phyloP scores from a whole-genome alignment of 768 basidiomycete genomes.

The Mycena leptocephala region DNA sequence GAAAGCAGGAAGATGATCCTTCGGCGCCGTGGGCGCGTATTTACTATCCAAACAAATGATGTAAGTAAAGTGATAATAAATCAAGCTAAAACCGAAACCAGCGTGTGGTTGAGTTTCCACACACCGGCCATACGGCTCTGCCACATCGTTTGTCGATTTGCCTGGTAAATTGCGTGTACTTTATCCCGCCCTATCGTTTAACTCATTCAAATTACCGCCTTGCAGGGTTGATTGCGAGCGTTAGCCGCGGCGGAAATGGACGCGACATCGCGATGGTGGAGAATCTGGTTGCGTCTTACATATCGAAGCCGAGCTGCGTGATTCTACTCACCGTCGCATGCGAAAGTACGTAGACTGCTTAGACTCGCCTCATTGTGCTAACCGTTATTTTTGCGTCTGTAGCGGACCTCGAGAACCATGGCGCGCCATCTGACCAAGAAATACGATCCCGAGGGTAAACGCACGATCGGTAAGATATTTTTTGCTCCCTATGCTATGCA shows the following conservation, averaged over 20 bases:
- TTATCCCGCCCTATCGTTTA: background rate
- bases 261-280: constrained; percentile 77
- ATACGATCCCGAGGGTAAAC: constrained; percentile 73
- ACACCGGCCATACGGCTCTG: too few relatives aligned
- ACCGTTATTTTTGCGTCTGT: background rate
- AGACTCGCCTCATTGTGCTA: background rate
- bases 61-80: too few relatives aligned
- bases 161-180: constrained; percentile 61
- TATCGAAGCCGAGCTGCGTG: constrained; percentile 74
- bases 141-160: constrained; percentile 76
- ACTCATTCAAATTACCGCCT: constrained; percentile 33
- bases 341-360: constrained; percentile 65
- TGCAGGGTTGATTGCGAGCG: constrained; percentile 74
- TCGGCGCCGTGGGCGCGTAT: too few relatives aligned
- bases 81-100: too few relatives aligned
- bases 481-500: background rate
- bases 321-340: constrained; percentile 75
- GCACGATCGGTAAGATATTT: constrained; percentile 75
- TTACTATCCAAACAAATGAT: too few relatives aligned
- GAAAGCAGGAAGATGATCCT: too few relatives aligned
- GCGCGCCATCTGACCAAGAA: constrained; percentile 74
- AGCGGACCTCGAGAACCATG: constrained; percentile 90
- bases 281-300: constrained; percentile 71
- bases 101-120: too few relatives aligned
- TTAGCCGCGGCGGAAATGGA: constrained; percentile 63